Evolutionary conservation across 2,329 filamentous ascomycete species (phyloP).

Genomic region (Diaporthe citri): DNA sequence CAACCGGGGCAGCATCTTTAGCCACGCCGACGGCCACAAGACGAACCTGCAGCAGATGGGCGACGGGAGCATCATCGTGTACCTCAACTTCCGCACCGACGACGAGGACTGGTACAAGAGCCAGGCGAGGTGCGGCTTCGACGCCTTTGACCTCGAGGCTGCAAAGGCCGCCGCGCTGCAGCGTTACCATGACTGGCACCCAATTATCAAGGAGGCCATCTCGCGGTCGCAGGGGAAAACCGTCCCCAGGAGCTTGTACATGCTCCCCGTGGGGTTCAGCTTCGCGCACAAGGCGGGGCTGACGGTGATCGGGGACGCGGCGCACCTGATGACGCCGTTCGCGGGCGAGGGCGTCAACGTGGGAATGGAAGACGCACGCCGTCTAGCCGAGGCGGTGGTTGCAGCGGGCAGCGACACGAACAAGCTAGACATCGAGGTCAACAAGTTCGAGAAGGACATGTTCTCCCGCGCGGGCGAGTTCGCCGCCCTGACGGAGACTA

Average conservation of each 20-base stretch:
- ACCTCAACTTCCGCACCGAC: constrained; percentile 53
- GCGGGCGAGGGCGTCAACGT: constrained; percentile 72
- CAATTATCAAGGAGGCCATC: constrained; percentile 57
- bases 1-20: constrained; percentile 62
- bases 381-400: constrained; percentile 60
- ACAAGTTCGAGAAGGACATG: constrained; percentile 55
- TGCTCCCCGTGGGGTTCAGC: constrained; percentile 61
- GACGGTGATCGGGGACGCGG: constrained; percentile 71
- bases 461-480: constrained; percentile 51
- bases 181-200: constrained; percentile 56
- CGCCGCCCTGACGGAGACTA: constrained; percentile 44
- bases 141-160: constrained; percentile 54
- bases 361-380: constrained; percentile 66
- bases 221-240: constrained; percentile 54
- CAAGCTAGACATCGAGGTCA: constrained; percentile 51
- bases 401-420: constrained; percentile 39
- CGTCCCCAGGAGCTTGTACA: constrained; percentile 61
- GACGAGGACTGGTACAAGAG: constrained; percentile 52
- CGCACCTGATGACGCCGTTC: constrained; percentile 70
- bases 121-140: constrained; percentile 56
- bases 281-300: constrained; percentile 63
- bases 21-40: constrained; percentile 55
- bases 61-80: constrained; percentile 60
- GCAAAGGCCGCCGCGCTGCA: constrained; percentile 54
- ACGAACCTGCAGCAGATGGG: constrained; percentile 61